phyloP scores from a whole-genome alignment of 345 rosid species.

The Pugionium cornutum region DNA sequence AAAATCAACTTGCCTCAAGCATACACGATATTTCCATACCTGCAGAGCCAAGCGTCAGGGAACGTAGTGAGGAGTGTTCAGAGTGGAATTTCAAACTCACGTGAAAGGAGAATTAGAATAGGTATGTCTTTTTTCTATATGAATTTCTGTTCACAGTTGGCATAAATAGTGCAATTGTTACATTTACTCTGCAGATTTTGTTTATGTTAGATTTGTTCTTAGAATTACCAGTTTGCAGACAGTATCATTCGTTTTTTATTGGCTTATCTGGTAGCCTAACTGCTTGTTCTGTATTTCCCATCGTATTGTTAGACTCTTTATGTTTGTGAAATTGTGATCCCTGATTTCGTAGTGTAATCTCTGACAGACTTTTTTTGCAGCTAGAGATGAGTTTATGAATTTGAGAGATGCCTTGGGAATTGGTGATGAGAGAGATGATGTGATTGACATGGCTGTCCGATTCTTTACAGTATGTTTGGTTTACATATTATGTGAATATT shows the following conservation, averaged over 20 bases:
- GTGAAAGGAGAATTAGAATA: conserved; percentile 51
- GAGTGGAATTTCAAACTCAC: conserved; percentile 50
- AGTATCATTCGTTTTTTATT: no score
- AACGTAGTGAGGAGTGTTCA: conserved; percentile 52
- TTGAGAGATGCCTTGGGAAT: conserved; percentile 59
- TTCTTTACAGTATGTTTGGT: conserved; percentile 62
- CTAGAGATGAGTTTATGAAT: conserved; percentile 54
- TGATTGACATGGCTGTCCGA: conserved; percentile 53
- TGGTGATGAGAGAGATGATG: conserved; percentile 61
- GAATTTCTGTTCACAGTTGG: conserved; percentile 11
- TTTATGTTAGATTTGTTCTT: not conserved
- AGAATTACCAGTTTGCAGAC: no score
- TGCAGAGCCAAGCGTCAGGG: conserved; percentile 62
- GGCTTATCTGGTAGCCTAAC: no score
- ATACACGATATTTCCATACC: conserved; percentile 8
- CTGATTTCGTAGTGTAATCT: not conserved
- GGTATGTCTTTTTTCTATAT: conserved; percentile 41
- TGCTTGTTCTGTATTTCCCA: not conserved
- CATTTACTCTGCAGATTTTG: not conserved
- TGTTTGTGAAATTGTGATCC: not conserved
- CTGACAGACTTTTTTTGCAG: conserved; percentile 46
- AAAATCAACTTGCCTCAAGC: not conserved
- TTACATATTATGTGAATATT: conserved; percentile 9
- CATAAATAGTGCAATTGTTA: not conserved
- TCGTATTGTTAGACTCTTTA: conserved; percentile 2